phyloP scores from a whole-genome alignment of 179 eudicot genomes.

The Gypsophila paniculata region DNA sequence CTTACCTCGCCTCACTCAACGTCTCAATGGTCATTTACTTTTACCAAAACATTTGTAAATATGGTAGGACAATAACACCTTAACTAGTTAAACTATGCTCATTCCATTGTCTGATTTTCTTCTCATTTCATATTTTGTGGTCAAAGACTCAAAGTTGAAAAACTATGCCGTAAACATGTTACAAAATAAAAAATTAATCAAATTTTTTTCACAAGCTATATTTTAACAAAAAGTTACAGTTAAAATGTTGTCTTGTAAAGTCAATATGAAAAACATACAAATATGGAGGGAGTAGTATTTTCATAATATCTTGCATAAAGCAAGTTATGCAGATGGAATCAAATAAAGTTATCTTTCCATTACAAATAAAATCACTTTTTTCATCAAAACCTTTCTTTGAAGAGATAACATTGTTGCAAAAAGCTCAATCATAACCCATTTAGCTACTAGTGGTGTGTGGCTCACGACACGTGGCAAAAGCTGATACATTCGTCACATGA shows the following conservation, averaged over 20 bases:
- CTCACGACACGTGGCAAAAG: slow-evolving; percentile 9
- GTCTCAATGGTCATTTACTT: background rate
- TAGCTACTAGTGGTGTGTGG: background rate
- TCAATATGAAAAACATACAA: too few relatives aligned
- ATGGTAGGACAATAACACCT: background rate
- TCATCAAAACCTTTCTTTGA: slow-evolving; percentile 19
- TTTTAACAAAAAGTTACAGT: too few relatives aligned
- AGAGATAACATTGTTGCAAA: slow-evolving; percentile 21
- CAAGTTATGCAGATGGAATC: slow-evolving; percentile 8
- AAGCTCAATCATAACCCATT: slow-evolving; percentile 16
- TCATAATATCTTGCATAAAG: slow-evolving; percentile 8
- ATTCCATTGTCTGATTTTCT: too few relatives aligned
- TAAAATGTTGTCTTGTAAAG: too few relatives aligned
- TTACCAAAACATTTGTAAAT: background rate
- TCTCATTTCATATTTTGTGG: too few relatives aligned
- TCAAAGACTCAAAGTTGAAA: too few relatives aligned
- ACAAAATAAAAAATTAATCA: too few relatives aligned
- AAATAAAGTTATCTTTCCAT: slow-evolving; percentile 14
- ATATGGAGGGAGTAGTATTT: background rate
- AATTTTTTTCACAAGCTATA: too few relatives aligned
- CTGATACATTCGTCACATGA: background rate
- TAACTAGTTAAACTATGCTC: background rate
- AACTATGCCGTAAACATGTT: too few relatives aligned
- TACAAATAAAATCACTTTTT: background rate
- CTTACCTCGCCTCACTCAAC: background rate